Evolutionary conservation across 2,329 filamentous ascomycete species (phyloP).

Genomic region (Trichoderma sp.): DNA sequence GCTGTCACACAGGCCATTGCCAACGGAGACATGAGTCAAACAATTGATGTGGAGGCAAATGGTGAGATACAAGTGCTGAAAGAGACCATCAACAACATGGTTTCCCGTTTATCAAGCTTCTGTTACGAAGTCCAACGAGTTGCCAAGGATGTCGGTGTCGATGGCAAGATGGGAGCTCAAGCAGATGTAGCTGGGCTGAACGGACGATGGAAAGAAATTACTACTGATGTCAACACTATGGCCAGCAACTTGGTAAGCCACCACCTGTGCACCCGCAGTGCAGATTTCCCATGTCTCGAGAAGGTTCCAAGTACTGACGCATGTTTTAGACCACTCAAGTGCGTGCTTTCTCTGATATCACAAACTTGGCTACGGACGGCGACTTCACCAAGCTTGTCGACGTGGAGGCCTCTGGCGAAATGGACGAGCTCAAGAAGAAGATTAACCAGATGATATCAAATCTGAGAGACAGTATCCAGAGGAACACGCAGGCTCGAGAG

Average conservation of each 20-base stretch:
- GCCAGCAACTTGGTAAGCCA: conserved; percentile 58
- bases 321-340: conserved; percentile 81
- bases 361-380: conserved; percentile 93
- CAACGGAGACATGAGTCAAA: conserved; percentile 91
- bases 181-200: conserved; percentile 91
- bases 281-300: no score
- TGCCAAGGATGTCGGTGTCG: conserved; percentile 92
- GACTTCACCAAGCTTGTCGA: conserved; percentile 97
- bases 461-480: conserved; percentile 89
- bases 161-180: conserved; percentile 97
- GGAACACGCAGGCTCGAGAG: conserved; percentile 92
- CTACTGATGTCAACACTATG: conserved; percentile 95
- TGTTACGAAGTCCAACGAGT: conserved; percentile 95
- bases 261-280: neutral
- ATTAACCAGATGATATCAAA: conserved; percentile 99
- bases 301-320: conserved; percentile 29
- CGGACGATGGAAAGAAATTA: conserved; percentile 97
- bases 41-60: conserved; percentile 91
- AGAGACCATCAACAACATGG: conserved; percentile 99
- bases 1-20: conserved; percentile 93
- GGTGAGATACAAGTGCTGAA: conserved; percentile 93
- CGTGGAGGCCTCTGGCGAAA: conserved; percentile 95
- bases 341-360: conserved; percentile 95
- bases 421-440: conserved; percentile 98
- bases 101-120: conserved; percentile 90